Base-by-base conservation (phyloP, 768 basidiomycete genomes). In the Panus rudis region DNA sequence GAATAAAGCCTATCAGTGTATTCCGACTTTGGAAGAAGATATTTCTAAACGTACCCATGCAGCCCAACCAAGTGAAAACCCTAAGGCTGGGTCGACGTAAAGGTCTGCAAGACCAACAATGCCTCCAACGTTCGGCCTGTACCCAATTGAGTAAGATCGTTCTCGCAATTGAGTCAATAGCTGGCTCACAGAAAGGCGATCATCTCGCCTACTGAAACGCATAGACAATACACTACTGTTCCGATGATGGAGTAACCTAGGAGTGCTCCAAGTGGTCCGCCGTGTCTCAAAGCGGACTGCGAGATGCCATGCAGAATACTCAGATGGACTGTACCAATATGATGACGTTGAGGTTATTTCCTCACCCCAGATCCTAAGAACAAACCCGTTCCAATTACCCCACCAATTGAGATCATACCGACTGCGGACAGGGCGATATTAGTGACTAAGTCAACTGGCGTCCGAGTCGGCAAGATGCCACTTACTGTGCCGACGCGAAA, bases 241-340 rank as follows among this genome's bases (percentile, higher is more conserved):
- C 76, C 65, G 52, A 70, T 59, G 56, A 69, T 57, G 48, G 64
- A 39, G 54, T 74, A 75, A 1, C 70, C 78, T 7, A 78, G 55
- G 41, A 78, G 55, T 0, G 68, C 53, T 10, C 79, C 76, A 0
- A 76, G 60, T 4, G 79, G 78, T 0, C 79, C 79, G 4, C 71
- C 76, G 22, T 66, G 65, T 1, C 67, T 63, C 19, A 79, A 64
- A 4, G 66, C 60, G 4, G 48, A 46, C 56, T 58, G 32, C 2
- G n/a, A 35, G n/a, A n/a, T n/a, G n/a, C n/a, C n/a, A n/a, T n/a
- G n/a, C n/a, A n/a, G n/a, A 8, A 8, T 11, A 39, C 6, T 39
- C 10, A 42, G 21, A 19, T 19, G 42, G 3, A 62, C 63, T 6
- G 59, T 51, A 14, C 62, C 8, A 4, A 16, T 6, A 1, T 14